These are phyloP conservation scores for Plasmopara halstedii DNA, from an alignment of 352 stramenopile species.

Conservation along the genomic window DNA sequence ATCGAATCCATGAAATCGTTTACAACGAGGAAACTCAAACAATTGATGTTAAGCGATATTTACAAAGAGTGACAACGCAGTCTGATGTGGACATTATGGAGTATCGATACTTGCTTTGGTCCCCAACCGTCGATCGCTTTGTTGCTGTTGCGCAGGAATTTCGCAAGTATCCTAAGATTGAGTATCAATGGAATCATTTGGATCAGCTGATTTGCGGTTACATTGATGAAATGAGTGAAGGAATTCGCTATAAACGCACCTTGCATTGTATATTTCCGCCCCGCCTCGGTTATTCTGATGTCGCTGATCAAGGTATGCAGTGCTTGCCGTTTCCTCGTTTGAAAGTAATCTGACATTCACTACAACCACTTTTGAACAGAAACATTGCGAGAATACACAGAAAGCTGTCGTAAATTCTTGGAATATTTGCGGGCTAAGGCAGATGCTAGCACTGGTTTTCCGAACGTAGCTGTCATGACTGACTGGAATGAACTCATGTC, in stretches of 20 bases:
- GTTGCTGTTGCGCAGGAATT: slow-evolving; percentile 67
- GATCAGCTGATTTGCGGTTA: slow-evolving; percentile 84
- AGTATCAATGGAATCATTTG: slow-evolving; percentile 83
- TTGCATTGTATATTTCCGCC: slow-evolving; percentile 67
- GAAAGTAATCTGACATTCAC: not conserved
- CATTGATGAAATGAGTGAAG: slow-evolving; percentile 82
- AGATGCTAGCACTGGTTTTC: slow-evolving; percentile 43
- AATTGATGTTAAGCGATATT: slow-evolving; percentile 81
- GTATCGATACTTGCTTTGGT: slow-evolving; percentile 80
- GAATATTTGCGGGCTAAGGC: slow-evolving; percentile 59
- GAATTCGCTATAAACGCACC: slow-evolving; percentile 73
- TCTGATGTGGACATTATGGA: slow-evolving; percentile 76
- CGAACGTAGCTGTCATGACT: slow-evolving; percentile 44
- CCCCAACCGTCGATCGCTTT: slow-evolving; percentile 53
- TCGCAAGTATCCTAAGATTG: slow-evolving; percentile 69
- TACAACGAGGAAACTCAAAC: slow-evolving; percentile 83
- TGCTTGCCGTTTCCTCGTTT: not conserved
- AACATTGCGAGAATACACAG: slow-evolving; percentile 49
- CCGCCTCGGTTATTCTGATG: slow-evolving; percentile 21
- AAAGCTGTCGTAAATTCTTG: slow-evolving; percentile 60
- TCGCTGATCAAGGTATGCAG: slow-evolving; percentile 22
- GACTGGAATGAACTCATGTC: slow-evolving; percentile 35
- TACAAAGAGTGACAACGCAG: slow-evolving; percentile 51
- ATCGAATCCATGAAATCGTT: slow-evolving; percentile 82
- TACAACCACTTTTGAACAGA: slow-evolving; percentile 19